A percentile compares a stretch with the other conserved stretches of the same genome.
phyloP scores from a whole-genome alignment of 2,329 filamentous ascomycete species.

The Phaeosphaeriaceae sp. region DNA sequence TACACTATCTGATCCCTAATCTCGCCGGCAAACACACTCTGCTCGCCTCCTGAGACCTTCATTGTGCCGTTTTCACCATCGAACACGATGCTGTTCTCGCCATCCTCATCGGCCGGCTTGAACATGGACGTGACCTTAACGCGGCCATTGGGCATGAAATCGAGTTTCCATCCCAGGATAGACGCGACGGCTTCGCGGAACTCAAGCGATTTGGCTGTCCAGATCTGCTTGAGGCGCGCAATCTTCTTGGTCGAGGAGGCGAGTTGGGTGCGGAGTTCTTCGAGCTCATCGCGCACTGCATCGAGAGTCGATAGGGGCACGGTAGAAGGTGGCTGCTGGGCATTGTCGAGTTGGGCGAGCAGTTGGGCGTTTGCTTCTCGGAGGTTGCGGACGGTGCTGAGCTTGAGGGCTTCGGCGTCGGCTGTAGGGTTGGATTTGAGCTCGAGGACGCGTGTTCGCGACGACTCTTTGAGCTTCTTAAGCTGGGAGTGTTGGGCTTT shows the following conservation, averaged over 20 bases:
- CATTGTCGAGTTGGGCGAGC: slow-evolving; percentile 70
- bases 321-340: slow-evolving; percentile 51
- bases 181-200: slow-evolving; percentile 95
- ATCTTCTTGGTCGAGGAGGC: slow-evolving; percentile 81
- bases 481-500: slow-evolving; percentile 77
- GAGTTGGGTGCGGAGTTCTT: slow-evolving; percentile 58
- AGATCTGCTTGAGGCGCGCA: slow-evolving; percentile 88
- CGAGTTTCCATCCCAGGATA: slow-evolving; percentile 91
- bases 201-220: slow-evolving; percentile 87
- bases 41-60: slow-evolving; percentile 93
- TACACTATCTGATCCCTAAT: slow-evolving; percentile 90
- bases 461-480: slow-evolving; percentile 68
- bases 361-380: slow-evolving; percentile 85
- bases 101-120: slow-evolving; percentile 71
- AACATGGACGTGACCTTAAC: slow-evolving; percentile 90
- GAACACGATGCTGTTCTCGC: slow-evolving; percentile 72
- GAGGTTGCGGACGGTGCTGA: slow-evolving; percentile 77
- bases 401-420: slow-evolving; percentile 83
- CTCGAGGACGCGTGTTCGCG: slow-evolving; percentile 81
- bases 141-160: slow-evolving; percentile 96
- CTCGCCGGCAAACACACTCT: slow-evolving; percentile 83
- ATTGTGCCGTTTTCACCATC: slow-evolving; percentile 95
- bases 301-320: slow-evolving; percentile 81
- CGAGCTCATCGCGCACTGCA: slow-evolving; percentile 76
- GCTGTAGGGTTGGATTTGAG: slow-evolving; percentile 92